These are phyloP conservation scores for Vanderwaltozyma yarrowii DNA, from an alignment of 805 yeast species.

Conservation along the genomic window DNA sequence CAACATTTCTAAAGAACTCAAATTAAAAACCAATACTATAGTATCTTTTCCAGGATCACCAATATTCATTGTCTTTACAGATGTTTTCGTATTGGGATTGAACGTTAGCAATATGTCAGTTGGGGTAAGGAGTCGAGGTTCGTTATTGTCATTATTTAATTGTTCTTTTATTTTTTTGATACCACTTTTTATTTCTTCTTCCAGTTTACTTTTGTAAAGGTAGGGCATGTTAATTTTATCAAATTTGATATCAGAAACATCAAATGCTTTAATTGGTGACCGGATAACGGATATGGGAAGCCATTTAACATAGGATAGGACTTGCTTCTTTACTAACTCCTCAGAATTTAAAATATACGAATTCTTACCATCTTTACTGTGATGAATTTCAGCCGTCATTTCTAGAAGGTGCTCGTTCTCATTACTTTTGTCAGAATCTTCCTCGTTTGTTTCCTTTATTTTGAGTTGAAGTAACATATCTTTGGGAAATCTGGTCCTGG, in stretches of 20 bases:
- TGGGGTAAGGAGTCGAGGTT: no score
- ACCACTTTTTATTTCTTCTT: background rate
- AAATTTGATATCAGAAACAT: conserved; percentile 4
- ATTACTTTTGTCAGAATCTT: no score
- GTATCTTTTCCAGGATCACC: no score
- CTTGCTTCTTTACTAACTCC: background rate
- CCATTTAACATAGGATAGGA: conserved; percentile 3
- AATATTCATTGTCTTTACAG: no score
- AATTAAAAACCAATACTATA: no score
- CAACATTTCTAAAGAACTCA: no score
- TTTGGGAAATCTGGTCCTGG: conserved; percentile 32
- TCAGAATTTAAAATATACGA: conserved; percentile 19
- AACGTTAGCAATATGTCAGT: no score
- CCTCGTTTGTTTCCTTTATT: background rate
- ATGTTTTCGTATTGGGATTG: no score
- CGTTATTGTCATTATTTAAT: no score
- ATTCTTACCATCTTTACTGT: conserved; percentile 10
- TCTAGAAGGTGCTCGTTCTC: no score
- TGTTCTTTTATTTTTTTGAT: background rate
- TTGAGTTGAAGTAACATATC: conserved; percentile 15
- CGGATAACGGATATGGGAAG: conserved; percentile 9
- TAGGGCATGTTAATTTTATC: background rate
- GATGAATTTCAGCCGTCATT: conserved; percentile 1
- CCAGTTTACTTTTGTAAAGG: background rate
- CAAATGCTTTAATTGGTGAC: conserved; percentile 5